Conservation (phyloP, 345 rosid species). For the Ceriops zippeliana region DNA sequence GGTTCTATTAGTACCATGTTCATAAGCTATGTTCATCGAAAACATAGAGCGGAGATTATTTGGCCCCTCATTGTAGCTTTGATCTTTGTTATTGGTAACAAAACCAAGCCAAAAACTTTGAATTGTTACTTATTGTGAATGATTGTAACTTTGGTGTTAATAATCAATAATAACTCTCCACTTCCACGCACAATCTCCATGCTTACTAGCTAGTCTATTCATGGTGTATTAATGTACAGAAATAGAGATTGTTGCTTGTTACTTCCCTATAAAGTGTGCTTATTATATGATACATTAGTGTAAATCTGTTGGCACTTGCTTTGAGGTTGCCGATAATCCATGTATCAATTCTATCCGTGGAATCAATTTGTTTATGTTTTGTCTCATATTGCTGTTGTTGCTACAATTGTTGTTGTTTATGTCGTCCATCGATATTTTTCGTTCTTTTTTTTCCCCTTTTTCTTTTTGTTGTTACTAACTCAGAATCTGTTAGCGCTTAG, state of each 20-base stretch:
- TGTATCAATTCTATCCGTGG: not conserved
- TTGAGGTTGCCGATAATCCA: not conserved
- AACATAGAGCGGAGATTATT: too few relatives aligned
- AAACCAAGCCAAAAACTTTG: not conserved
- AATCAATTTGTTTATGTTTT: not conserved
- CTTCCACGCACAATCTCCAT: not conserved
- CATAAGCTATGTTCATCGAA: too few relatives aligned
- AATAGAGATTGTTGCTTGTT: not conserved
- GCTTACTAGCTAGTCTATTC: not conserved
- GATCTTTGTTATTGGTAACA: not conserved
- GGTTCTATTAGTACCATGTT: too few relatives aligned
- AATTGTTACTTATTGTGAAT: not conserved
- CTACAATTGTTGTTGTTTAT: not conserved
- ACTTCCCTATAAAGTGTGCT: not conserved
- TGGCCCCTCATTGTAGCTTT: not conserved
- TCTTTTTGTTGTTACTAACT: not conserved
- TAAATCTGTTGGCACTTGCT: not conserved
- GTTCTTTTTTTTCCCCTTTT: not conserved
- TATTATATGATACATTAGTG: not conserved
- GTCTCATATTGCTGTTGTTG: not conserved
- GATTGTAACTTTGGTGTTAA: not conserved
- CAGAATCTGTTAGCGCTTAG: not conserved
- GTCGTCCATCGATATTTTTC: not conserved
- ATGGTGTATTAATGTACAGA: not conserved
- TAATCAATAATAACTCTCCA: not conserved